Evolutionary conservation across 78 protist genomes (phyloP).

Genomic region (Polysphondylium violaceum): DNA sequence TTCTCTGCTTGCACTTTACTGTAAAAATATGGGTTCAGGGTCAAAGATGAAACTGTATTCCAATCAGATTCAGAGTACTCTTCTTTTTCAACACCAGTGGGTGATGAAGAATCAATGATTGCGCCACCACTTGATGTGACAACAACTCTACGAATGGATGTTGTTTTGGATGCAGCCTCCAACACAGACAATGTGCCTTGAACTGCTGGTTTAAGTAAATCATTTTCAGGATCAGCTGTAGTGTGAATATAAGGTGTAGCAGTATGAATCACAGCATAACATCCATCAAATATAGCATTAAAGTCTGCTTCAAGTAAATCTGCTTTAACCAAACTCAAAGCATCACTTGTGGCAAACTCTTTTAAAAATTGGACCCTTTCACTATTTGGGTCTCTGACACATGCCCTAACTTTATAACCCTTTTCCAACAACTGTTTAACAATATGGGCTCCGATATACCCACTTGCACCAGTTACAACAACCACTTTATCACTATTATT

Average conservation of each 20-base stretch:
- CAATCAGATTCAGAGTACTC: slow-evolving; percentile 16
- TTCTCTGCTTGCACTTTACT: slow-evolving; percentile 28
- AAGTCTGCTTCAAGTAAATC: slow-evolving; percentile 11
- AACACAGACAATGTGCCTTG: slow-evolving; percentile 11
- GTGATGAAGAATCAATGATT: background rate
- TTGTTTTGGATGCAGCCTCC: background rate
- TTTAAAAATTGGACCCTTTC: background rate
- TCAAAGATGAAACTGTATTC: background rate
- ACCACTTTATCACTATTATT: no score
- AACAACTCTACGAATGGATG: background rate
- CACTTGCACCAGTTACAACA: slow-evolving; percentile 12
- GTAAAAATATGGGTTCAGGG: background rate
- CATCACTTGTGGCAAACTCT: background rate
- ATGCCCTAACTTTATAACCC: slow-evolving; percentile 11
- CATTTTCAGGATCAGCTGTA: background rate
- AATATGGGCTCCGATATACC: background rate
- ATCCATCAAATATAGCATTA: background rate
- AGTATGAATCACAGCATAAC: background rate
- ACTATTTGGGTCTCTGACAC: background rate
- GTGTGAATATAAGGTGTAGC: slow-evolving; percentile 13
- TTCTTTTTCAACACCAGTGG: background rate
- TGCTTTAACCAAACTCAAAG: background rate
- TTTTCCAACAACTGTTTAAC: background rate
- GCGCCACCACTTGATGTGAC: slow-evolving; percentile 5
- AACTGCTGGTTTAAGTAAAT: slow-evolving; percentile 16